phyloP scores from a whole-genome alignment of 805 yeast species.

The Ogataea ramenticola region DNA sequence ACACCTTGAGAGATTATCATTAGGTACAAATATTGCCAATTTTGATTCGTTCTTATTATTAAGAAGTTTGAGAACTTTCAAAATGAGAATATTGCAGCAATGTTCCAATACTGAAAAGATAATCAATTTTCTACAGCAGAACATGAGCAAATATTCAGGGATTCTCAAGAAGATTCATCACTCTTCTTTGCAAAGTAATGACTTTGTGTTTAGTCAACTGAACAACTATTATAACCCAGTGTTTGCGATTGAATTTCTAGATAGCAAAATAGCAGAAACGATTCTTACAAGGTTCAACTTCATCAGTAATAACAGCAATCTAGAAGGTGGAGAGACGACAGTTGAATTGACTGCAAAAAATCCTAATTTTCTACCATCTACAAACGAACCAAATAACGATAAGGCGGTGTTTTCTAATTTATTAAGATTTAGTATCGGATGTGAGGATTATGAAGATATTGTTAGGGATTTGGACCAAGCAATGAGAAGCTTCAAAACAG shows the following conservation, averaged over 20 bases:
- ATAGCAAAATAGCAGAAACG: slow-evolving; percentile 29
- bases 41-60: slow-evolving; percentile 41
- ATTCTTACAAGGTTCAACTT: slow-evolving; percentile 40
- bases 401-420: slow-evolving; percentile 22
- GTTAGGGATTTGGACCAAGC: slow-evolving; percentile 40
- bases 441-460: slow-evolving; percentile 45
- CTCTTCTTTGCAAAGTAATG: slow-evolving; percentile 39
- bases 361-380: slow-evolving; percentile 20
- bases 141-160: slow-evolving; percentile 25
- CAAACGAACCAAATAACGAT: background rate
- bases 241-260: slow-evolving; percentile 33
- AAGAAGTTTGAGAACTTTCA: slow-evolving; percentile 44
- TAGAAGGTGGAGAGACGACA: slow-evolving; percentile 44
- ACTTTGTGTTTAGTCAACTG: slow-evolving; percentile 32
- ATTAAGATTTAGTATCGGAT: slow-evolving; percentile 45
- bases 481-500: slow-evolving; percentile 12
- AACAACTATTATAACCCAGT: slow-evolving; percentile 40
- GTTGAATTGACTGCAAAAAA: slow-evolving; percentile 36
- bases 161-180: slow-evolving; percentile 32
- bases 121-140: slow-evolving; percentile 30
- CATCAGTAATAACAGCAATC: slow-evolving; percentile 40
- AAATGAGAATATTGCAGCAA: slow-evolving; percentile 41
- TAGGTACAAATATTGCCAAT: slow-evolving; percentile 47
- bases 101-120: slow-evolving; percentile 36
- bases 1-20: slow-evolving; percentile 31